A percentile compares a stretch with the other conserved stretches of the same genome.
phyloP scores from a whole-genome alignment of 768 basidiomycete genomes.

The Mycena vulgaris region DNA sequence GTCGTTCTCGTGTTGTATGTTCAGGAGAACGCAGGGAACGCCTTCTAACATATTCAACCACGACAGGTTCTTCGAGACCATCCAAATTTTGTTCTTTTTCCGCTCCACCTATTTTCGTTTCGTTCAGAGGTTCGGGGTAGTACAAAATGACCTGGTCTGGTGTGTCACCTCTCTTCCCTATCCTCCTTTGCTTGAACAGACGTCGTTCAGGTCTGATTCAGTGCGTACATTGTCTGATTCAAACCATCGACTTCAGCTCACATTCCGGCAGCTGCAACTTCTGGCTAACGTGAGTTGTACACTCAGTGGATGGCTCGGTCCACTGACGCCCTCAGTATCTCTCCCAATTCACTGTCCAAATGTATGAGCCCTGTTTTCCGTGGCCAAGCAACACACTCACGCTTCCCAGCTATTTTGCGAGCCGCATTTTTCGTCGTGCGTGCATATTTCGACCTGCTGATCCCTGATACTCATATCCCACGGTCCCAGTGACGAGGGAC shows the following conservation, averaged over 20 bases:
- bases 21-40: neutral
- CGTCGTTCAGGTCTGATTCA: constrained; percentile 26
- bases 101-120: constrained; percentile 18
- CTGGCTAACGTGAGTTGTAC: constrained; percentile 25
- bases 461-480: neutral
- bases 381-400: neutral
- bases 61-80: constrained; percentile 19
- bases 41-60: neutral
- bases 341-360: constrained; percentile 30
- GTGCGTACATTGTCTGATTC: constrained; percentile 5
- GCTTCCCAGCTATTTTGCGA: constrained; percentile 25
- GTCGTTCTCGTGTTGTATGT: neutral
- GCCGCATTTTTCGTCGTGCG: constrained; percentile 24
- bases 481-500: constrained; percentile 13
- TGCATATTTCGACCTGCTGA: neutral
- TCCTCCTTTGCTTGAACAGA: neutral
- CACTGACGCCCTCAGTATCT: constrained; percentile 18
- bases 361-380: constrained; percentile 1
- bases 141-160: constrained; percentile 26
- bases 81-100: constrained; percentile 15
- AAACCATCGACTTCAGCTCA: neutral
- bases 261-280: constrained; percentile 21
- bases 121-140: constrained; percentile 1
- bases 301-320: neutral
- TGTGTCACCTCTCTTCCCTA: neutral